These are phyloP conservation scores for Chrysosporium keratinophilum DNA, from an alignment of 2,329 filamentous ascomycete genomes.

Conservation along the genomic window DNA sequence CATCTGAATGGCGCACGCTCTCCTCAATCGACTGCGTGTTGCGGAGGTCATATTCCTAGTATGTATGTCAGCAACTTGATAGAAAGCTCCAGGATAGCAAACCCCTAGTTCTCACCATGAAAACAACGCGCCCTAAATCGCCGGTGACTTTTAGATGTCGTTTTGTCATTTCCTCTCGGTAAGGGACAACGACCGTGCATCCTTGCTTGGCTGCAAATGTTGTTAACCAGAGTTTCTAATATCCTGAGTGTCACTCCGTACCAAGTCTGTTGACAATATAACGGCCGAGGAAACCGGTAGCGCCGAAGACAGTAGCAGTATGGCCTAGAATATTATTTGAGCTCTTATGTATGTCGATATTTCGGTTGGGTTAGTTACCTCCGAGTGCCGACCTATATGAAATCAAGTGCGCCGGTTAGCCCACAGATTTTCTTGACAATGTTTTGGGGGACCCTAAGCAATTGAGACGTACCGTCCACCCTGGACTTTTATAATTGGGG, in stretches of 20 bases:
- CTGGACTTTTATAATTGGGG: conserved; percentile 78
- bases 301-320: conserved; percentile 95
- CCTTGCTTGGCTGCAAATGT: conserved; percentile 64
- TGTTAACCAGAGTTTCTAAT: conserved; percentile 23
- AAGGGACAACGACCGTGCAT: conserved; percentile 89
- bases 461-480: conserved; percentile 65
- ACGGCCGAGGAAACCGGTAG: conserved; percentile 86
- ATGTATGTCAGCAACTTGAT: neutral
- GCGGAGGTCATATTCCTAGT: conserved; percentile 80
- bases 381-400: conserved; percentile 63
- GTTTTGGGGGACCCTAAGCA: neutral
- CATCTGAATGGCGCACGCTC: conserved; percentile 90
- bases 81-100: neutral
- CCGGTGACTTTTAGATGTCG: conserved; percentile 93
- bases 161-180: conserved; percentile 95
- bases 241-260: conserved; percentile 29
- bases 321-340: conserved; percentile 54
- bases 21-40: conserved; percentile 96
- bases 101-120: conserved; percentile 51
- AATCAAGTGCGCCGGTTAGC: conserved; percentile 15
- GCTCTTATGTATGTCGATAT: conserved; percentile 15
- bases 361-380: conserved; percentile 46
- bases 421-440: neutral
- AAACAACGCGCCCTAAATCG: conserved; percentile 80
- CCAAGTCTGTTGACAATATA: conserved; percentile 96